These are phyloP conservation scores for Lantana camara DNA, from an alignment of 257 asterid species.

Conservation along the genomic window DNA sequence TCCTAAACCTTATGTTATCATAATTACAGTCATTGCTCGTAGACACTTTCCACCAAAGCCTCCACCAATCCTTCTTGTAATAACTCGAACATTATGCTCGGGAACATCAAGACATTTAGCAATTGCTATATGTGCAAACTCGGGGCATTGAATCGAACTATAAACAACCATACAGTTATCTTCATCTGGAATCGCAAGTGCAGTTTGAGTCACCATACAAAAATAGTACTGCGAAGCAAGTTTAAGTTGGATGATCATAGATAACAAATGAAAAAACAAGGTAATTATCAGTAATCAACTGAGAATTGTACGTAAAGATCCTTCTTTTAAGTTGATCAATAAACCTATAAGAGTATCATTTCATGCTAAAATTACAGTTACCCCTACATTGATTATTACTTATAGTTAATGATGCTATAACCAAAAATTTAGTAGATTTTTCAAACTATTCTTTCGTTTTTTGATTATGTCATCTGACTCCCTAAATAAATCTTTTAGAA, in stretches of 20 bases:
- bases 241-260: constrained; percentile 45
- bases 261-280: neutral
- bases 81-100: constrained; percentile 63
- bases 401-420: too few species aligned
- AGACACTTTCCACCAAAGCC: constrained; percentile 76
- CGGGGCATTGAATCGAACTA: constrained; percentile 64
- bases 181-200: constrained; percentile 77
- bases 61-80: constrained; percentile 79
- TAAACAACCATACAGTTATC: constrained; percentile 80
- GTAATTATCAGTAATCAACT: neutral
- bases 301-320: neutral
- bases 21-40: constrained; percentile 57
- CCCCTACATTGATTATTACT: too few species aligned
- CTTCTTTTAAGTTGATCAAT: neutral
- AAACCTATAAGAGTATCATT: neutral
- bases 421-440: too few species aligned
- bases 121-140: constrained; percentile 50
- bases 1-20: too few species aligned
- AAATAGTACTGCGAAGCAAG: constrained; percentile 67
- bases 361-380: neutral
- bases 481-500: too few species aligned
- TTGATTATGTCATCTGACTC: too few species aligned
- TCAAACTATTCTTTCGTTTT: too few species aligned
- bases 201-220: constrained; percentile 73
- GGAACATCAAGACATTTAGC: constrained; percentile 76